These are phyloP conservation scores for Dichotomopilus funicola DNA, from an alignment of 2,329 filamentous ascomycete species.

Conservation along the genomic window DNA sequence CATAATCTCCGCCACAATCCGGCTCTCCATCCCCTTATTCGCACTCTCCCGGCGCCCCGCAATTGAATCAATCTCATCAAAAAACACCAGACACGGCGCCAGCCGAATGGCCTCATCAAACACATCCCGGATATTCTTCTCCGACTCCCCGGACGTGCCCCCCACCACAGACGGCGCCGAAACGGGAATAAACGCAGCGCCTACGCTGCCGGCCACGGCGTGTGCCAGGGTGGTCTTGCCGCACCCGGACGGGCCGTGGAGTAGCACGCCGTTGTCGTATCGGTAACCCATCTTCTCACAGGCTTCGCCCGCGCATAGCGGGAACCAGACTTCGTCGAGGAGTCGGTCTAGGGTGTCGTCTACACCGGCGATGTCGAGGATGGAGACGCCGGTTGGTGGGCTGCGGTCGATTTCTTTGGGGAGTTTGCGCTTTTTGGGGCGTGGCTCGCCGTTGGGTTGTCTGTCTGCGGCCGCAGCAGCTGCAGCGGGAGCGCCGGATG, in stretches of 20 bases:
- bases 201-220: slow-evolving; percentile 68
- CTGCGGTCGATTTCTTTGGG: slow-evolving; percentile 48
- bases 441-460: slow-evolving; percentile 59
- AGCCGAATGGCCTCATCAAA: slow-evolving; percentile 83
- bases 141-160: slow-evolving; percentile 83
- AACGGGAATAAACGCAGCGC: slow-evolving; percentile 74
- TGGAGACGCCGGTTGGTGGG: slow-evolving; percentile 59
- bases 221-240: slow-evolving; percentile 82
- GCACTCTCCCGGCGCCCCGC: slow-evolving; percentile 78
- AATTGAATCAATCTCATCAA: slow-evolving; percentile 89
- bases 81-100: slow-evolving; percentile 84
- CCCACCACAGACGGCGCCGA: slow-evolving; percentile 75
- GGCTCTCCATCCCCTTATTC: slow-evolving; percentile 82
- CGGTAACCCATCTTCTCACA: slow-evolving; percentile 61
- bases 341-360: slow-evolving; percentile 64
- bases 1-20: slow-evolving; percentile 75
- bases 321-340: slow-evolving; percentile 64
- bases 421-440: slow-evolving; percentile 56
- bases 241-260: slow-evolving; percentile 79
- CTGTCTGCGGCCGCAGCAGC: slow-evolving; percentile 35
- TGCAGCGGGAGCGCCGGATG: too few species aligned
- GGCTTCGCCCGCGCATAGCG: slow-evolving; percentile 60
- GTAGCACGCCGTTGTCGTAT: slow-evolving; percentile 65
- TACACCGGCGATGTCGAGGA: slow-evolving; percentile 71
- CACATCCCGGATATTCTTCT: slow-evolving; percentile 76